phyloP scores from a whole-genome alignment of 352 stramenopile genomes.

The Phytophthora cactorum region DNA sequence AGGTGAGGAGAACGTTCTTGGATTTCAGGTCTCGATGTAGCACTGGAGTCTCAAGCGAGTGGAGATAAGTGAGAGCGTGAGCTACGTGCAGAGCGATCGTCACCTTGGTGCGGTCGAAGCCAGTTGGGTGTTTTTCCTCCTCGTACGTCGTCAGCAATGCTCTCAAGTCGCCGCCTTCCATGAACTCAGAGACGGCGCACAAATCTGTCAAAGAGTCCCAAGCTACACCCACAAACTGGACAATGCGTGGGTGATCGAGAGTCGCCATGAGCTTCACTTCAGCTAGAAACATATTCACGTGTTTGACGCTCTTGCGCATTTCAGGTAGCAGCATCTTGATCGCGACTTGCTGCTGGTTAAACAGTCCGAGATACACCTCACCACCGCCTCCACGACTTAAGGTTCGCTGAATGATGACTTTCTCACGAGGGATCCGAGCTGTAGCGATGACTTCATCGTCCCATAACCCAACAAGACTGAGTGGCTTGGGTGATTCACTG shows the following conservation, averaged over 20 bases:
- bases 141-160: not conserved
- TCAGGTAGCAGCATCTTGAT: no score
- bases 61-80: not conserved
- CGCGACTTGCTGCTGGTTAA: conserved; percentile 34
- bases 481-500: not conserved
- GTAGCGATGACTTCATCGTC: conserved; percentile 38
- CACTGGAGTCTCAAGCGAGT: not conserved
- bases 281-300: no score
- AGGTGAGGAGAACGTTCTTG: not conserved
- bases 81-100: not conserved
- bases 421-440: conserved; percentile 35
- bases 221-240: no score
- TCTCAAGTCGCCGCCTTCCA: not conserved
- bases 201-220: no score
- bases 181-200: no score
- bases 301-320: no score
- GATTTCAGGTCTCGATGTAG: not conserved
- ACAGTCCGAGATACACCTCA: conserved; percentile 36
- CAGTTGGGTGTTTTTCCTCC: not conserved
- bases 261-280: no score
- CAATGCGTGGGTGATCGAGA: no score
- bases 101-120: not conserved
- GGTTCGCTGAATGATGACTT: conserved; percentile 29
- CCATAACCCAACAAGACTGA: conserved; percentile 27
- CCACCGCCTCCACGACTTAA: conserved; percentile 36